Evolutionary conservation across 805 yeast genomes (phyloP), one percentile per base, ranked within the genome.

Genomic region (Cyberlindnera americana): DNA sequence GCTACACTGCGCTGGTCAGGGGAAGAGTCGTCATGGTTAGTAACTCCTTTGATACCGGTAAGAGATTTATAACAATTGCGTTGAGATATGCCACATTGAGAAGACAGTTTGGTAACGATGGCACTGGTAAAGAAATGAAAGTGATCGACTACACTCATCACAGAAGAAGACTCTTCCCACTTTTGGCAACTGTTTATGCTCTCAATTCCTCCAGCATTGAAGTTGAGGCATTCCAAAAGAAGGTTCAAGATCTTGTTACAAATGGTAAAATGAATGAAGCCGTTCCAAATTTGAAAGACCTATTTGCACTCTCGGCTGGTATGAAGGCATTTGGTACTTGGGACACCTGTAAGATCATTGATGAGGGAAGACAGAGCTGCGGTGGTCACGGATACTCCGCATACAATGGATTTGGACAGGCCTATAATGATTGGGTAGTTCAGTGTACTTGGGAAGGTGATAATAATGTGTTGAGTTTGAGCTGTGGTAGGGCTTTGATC

Each of bases 361-460:
- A 88, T 59, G 89, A 88, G 64, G 73, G 87, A 50, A 77, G 97
- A 65, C 97, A 90, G 66, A 33, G 38, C 13, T 41, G 44, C 30
- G 44, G 44, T 33, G 44, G 44, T 19, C 96, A 86, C 62, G 97
- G 96, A 23, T 89, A 89, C 65, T 85, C 95, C 10, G 77, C 88
- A 13, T 90, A 89, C 63, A 78, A 85, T 52, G 95, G 88, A 0
- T 89, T 89, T 59, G 95, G 93, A 29, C 83, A 80, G 56, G 88
- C 87, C 11, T 86, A 77, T 66, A 75, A 76, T 45, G 97, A 89
- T 62, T 91, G 95, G 86, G 96, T 83, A 14, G 96, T 89, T 28
- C 96, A 90, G 67, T 88, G 96, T 65, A 89, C 96, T 19, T 90
- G 96, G 97, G 97, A 89, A 69, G 97, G 97, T 62, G 97, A 89